A percentile compares a stretch with the other conserved stretches of the same genome.
Evolutionary conservation across 1,139 yeast species (phyloP).

Genomic region (Scheffersomyces insectosa): DNA sequence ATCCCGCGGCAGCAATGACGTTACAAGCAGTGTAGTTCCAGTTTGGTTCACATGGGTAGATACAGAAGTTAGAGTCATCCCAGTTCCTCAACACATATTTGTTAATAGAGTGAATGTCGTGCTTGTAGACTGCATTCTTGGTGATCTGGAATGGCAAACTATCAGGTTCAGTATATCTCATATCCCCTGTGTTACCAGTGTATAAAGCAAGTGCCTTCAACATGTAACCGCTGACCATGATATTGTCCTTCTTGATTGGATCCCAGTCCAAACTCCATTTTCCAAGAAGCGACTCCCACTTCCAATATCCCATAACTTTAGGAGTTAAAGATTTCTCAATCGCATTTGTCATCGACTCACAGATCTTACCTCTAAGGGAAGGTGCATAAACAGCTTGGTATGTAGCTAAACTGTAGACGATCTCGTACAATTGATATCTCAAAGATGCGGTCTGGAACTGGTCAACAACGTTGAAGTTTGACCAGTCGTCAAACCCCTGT

Average conservation of each 20-base stretch:
- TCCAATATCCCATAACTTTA: conserved; percentile 7
- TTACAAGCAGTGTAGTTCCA: conserved; percentile 7
- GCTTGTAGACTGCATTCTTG: conserved; percentile 4
- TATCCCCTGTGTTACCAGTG: conserved; percentile 4
- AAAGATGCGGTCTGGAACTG: conserved; percentile 5
- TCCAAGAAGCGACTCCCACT: conserved; percentile 7
- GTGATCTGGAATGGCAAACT: conserved; percentile 3
- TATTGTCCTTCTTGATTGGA: conserved; percentile 7
- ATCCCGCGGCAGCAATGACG: conserved; percentile 5
- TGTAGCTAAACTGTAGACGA: conserved; percentile 1
- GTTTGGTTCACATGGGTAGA: conserved; percentile 2
- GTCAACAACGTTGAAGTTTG: conserved; percentile 2
- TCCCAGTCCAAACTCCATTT: conserved; percentile 5
- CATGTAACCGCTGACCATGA: conserved; percentile 5
- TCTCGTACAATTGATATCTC: conserved; percentile 2
- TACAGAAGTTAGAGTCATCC: conserved; percentile 2
- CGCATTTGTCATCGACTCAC: conserved; percentile 3
- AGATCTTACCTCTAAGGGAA: not conserved
- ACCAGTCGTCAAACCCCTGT: conserved; percentile 2
- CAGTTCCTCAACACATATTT: conserved; percentile 5
- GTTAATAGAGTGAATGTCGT: conserved; percentile 6
- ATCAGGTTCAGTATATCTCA: conserved; percentile 4
- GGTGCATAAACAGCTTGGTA: conserved; percentile 1
- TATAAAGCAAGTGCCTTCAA: conserved; percentile 5
- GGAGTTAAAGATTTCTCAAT: conserved; percentile 5